phyloP scores from a whole-genome alignment of 441 rosid genomes.

The Erodium trifolium region DNA sequence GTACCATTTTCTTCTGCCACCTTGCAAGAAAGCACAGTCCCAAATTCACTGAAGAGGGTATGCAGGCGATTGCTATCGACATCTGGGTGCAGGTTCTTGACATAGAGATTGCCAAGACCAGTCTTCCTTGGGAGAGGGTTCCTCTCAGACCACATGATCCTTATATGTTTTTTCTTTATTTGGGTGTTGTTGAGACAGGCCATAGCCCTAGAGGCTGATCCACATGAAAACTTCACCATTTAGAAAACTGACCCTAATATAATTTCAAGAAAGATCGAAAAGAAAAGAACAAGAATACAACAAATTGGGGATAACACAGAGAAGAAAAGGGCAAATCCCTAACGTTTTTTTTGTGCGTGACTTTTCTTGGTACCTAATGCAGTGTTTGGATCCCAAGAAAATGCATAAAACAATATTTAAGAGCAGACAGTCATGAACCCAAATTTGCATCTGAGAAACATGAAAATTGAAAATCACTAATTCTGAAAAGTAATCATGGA shows the following conservation, averaged over 20 bases:
- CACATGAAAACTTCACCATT: slow-evolving; percentile 1
- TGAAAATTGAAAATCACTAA: neutral
- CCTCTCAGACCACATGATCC: slow-evolving; percentile 50
- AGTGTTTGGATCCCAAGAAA: neutral
- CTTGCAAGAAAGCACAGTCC: slow-evolving; percentile 63
- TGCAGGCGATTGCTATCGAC: slow-evolving; percentile 41
- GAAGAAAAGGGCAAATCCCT: neutral
- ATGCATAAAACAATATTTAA: neutral
- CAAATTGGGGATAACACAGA: neutral
- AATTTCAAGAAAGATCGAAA: neutral
- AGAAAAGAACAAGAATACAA: no score
- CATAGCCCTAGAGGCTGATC: slow-evolving; percentile 30
- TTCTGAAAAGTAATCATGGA: neutral
- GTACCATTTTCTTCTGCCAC: slow-evolving; percentile 57
- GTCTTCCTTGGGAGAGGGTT: slow-evolving; percentile 38
- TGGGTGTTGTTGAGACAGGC: slow-evolving; percentile 32
- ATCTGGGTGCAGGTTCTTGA: slow-evolving; percentile 53
- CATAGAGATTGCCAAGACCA: slow-evolving; percentile 47
- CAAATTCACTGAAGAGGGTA: slow-evolving; percentile 43
- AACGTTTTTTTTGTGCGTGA: neutral
- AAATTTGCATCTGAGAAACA: neutral
- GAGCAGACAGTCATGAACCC: neutral
- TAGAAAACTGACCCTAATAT: neutral
- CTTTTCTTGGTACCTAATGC: slow-evolving; percentile 1
- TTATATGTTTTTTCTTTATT: slow-evolving; percentile 41